Conservation (phyloP, 106 monocot species). For the Phalaenopsis aphrodite region DNA sequence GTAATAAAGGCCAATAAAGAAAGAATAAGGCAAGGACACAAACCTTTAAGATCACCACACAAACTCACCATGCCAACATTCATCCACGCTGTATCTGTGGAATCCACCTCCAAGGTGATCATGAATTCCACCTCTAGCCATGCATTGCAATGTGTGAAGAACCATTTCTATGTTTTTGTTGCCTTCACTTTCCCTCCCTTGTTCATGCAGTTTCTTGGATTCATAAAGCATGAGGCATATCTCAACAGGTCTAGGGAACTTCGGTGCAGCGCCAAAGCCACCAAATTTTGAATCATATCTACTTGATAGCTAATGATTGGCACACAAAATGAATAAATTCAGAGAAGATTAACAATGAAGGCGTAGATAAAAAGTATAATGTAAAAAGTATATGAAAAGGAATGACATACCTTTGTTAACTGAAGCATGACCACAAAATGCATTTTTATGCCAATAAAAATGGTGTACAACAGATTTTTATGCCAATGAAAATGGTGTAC, state of each 20-base stretch:
- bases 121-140: conserved; percentile 95
- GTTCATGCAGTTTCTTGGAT: conserved; percentile 45
- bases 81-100: conserved; percentile 95
- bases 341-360: neutral
- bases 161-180: conserved; percentile 47
- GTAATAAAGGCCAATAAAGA: neutral
- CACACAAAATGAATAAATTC: neutral
- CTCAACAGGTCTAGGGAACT: conserved; percentile 96
- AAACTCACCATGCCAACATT: conserved; percentile 95
- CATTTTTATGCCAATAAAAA: neutral
- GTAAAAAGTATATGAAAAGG: neutral
- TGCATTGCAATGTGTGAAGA: conserved; percentile 64
- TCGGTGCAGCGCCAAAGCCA: conserved; percentile 92
- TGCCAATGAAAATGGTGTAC: neutral
- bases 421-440: neutral
- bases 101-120: conserved; percentile 96
- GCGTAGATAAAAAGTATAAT: neutral
- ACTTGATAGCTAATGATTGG: conserved; percentile 33
- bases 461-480: neutral
- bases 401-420: neutral
- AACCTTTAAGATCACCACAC: neutral
- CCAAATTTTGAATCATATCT: conserved; percentile 81
- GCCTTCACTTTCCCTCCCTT: conserved; percentile 47
- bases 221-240: conserved; percentile 66
- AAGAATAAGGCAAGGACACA: neutral